phyloP scores from a whole-genome alignment of 2,329 filamentous ascomycete genomes.

The Aspergillus flavus region DNA sequence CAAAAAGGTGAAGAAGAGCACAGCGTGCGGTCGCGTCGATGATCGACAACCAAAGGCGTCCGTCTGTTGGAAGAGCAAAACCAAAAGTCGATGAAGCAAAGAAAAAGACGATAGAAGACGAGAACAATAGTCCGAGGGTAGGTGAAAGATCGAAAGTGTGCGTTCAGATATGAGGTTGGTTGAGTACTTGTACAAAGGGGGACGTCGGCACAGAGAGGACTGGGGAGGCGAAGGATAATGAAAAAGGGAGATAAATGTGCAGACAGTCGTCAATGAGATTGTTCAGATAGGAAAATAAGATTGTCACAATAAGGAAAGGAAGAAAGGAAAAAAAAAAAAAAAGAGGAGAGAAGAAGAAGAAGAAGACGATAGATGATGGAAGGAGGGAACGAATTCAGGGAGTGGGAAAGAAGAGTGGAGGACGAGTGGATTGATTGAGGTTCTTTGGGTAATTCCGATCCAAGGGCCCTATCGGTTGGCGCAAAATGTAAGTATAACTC shows the following conservation, averaged over 20 bases:
- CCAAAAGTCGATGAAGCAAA: neutral
- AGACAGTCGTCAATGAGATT: conserved; percentile 4
- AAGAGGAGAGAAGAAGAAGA: conserved; percentile 2
- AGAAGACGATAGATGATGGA: conserved; percentile 2
- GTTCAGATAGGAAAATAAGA: conserved; percentile 2
- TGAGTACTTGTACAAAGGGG: conserved; percentile 3
- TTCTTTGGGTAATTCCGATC: conserved; percentile 6
- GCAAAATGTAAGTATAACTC: conserved; percentile 2
- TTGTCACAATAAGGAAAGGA: neutral
- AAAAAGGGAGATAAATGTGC: neutral
- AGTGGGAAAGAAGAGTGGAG: conserved; percentile 16
- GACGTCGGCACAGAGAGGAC: neutral
- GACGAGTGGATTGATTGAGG: conserved; percentile 12
- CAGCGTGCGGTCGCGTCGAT: conserved; percentile 17
- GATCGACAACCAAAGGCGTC: conserved; percentile 8
- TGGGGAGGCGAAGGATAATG: conserved; percentile 1
- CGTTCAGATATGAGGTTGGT: neutral
- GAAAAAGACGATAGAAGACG: conserved; percentile 1
- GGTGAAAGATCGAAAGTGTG: neutral
- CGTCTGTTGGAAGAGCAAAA: neutral
- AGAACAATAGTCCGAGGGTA: conserved; percentile 1
- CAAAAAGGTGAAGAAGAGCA: conserved; percentile 19
- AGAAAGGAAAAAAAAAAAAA: conserved; percentile 2
- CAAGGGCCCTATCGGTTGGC: conserved; percentile 7
- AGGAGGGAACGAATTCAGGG: conserved; percentile 13